Evolutionary conservation across 768 basidiomycete genomes (phyloP).

Genomic region (Lentinus brumalis): DNA sequence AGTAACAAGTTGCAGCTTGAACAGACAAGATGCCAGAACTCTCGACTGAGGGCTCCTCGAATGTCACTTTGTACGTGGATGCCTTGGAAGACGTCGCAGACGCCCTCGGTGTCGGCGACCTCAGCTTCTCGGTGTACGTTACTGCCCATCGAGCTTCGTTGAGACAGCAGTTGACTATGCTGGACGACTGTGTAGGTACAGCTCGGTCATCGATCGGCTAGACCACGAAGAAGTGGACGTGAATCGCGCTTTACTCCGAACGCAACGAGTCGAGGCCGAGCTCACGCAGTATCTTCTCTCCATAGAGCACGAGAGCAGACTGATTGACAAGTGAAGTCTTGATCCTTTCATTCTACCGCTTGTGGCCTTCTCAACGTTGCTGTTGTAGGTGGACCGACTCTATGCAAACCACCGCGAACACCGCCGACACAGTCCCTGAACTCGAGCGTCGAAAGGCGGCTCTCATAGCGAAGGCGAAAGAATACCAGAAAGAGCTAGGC

Average conservation of each 20-base stretch:
- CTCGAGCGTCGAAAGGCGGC: slow-evolving; percentile 44
- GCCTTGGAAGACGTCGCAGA: slow-evolving; percentile 17
- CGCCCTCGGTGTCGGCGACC: slow-evolving; percentile 17
- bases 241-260: slow-evolving; percentile 36
- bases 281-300: slow-evolving; percentile 38
- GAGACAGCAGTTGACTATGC: not conserved
- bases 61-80: not conserved
- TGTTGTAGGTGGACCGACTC: slow-evolving; percentile 39
- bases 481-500: slow-evolving; percentile 46
- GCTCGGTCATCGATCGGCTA: slow-evolving; percentile 38
- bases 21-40: not conserved
- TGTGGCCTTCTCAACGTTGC: not conserved
- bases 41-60: not conserved
- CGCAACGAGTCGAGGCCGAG: slow-evolving; percentile 40
- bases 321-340: slow-evolving; percentile 40
- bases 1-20: not conserved
- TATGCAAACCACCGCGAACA: slow-evolving; percentile 26
- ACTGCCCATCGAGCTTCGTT: not conserved
- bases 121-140: slow-evolving; percentile 17
- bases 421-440: slow-evolving; percentile 31
- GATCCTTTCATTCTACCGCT: not conserved
- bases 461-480: slow-evolving; percentile 48
- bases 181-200: slow-evolving; percentile 33
- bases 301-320: slow-evolving; percentile 37
- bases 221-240: slow-evolving; percentile 34